Conservation (phyloP, 2,329 filamentous ascomycete genomes). For the Aureobasidium sp. region DNA sequence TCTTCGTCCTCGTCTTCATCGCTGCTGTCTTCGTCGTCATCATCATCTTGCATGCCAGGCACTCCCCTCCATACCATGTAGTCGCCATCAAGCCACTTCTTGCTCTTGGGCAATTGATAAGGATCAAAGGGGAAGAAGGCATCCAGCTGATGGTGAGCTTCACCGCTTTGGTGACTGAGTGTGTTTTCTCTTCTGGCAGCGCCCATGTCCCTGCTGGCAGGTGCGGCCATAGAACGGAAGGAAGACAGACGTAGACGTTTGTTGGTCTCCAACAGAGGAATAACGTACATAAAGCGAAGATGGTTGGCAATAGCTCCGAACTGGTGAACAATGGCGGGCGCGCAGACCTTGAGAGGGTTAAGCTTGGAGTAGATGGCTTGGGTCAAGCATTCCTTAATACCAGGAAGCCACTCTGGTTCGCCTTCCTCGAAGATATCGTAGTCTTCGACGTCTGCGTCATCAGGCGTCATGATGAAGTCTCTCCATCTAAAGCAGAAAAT, state of each 20-base stretch:
- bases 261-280: slow-evolving; percentile 81
- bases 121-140: slow-evolving; percentile 97
- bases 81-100: slow-evolving; percentile 77
- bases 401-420: slow-evolving; percentile 70
- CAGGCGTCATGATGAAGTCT: slow-evolving; percentile 62
- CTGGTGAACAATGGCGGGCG: slow-evolving; percentile 80
- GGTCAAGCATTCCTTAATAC: slow-evolving; percentile 65
- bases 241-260: slow-evolving; percentile 73
- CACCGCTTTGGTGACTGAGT: slow-evolving; percentile 51
- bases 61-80: slow-evolving; percentile 76
- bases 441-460: slow-evolving; percentile 29
- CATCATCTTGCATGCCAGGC: slow-evolving; percentile 52
- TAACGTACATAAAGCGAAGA: slow-evolving; percentile 83
- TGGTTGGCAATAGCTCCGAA: slow-evolving; percentile 84
- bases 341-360: slow-evolving; percentile 93
- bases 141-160: slow-evolving; percentile 78
- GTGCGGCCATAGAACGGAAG: slow-evolving; percentile 35
- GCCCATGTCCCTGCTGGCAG: slow-evolving; percentile 39
- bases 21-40: slow-evolving; percentile 39
- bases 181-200: slow-evolving; percentile 50
- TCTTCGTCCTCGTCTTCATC: slow-evolving; percentile 37
- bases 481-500: slow-evolving; percentile 98
- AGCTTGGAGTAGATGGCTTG: slow-evolving; percentile 79
- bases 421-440: slow-evolving; percentile 54
- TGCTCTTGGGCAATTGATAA: slow-evolving; percentile 81